Conservation (phyloP, 1,284 basidiomycete species). For the Stygiomarasmius scandens region DNA sequence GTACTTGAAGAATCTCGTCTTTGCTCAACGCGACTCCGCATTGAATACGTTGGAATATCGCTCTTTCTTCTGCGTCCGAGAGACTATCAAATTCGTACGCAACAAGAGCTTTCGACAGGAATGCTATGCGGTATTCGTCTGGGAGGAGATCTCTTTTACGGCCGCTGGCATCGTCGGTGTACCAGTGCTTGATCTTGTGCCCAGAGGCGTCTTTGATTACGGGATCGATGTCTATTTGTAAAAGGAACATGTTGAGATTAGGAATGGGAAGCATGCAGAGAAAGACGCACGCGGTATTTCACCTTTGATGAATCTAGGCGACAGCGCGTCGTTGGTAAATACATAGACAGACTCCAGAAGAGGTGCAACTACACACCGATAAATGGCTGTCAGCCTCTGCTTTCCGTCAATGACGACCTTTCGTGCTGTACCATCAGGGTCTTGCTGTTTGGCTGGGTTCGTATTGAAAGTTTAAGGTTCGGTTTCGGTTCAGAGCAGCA, state of each 20-base stretch:
- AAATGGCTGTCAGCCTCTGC: constrained; percentile 75
- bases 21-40: constrained; percentile 78
- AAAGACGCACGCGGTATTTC: background rate
- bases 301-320: background rate
- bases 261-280: too few relatives aligned
- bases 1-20: constrained; percentile 71
- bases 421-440: constrained; percentile 60
- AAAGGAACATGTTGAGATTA: background rate
- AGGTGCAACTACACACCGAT: constrained; percentile 34
- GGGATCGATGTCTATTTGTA: background rate
- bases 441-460: constrained; percentile 49
- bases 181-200: background rate
- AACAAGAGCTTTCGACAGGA: constrained; percentile 52
- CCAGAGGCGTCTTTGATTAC: background rate
- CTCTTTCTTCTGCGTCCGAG: constrained; percentile 59
- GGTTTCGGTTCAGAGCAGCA: too few relatives aligned
- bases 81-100: constrained; percentile 73
- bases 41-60: constrained; percentile 83
- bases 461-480: too few relatives aligned
- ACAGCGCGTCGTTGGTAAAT: background rate
- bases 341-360: background rate
- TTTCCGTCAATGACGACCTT: constrained; percentile 79
- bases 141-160: background rate
- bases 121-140: constrained; percentile 51
- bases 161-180: background rate